Percentiles rank a stretch among this genome's conserved stretches.
phyloP scores from a whole-genome alignment of 148 eudicot species.

The Talinum fruticosum region DNA sequence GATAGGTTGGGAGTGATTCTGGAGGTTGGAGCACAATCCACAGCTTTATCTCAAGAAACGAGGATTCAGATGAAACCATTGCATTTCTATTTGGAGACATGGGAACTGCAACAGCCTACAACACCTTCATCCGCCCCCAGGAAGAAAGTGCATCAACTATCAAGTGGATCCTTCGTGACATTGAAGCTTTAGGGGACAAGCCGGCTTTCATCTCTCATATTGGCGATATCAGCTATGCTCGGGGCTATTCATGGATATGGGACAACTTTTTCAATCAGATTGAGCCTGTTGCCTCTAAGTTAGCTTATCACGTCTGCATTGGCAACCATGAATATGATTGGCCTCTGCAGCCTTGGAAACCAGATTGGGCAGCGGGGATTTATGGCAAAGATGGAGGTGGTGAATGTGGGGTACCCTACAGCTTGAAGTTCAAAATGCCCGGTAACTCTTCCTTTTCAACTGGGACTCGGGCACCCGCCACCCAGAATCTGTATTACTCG shows the following conservation, averaged over 20 bases:
- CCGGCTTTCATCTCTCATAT: slow-evolving; percentile 92
- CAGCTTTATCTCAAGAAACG: slow-evolving; percentile 71
- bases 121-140: slow-evolving; percentile 70
- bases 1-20: slow-evolving; percentile 87
- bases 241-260: slow-evolving; percentile 95
- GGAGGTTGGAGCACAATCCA: slow-evolving; percentile 79
- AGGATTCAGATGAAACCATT: slow-evolving; percentile 62
- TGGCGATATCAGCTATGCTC: slow-evolving; percentile 91
- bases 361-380: slow-evolving; percentile 64
- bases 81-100: slow-evolving; percentile 95
- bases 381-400: slow-evolving; percentile 91
- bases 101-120: slow-evolving; percentile 91
- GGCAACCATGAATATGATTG: slow-evolving; percentile 98
- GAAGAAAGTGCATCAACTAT: slow-evolving; percentile 76
- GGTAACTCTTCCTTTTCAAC: slow-evolving; percentile 84
- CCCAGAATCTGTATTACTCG: slow-evolving; percentile 83
- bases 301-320: slow-evolving; percentile 88
- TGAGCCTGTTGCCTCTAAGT: slow-evolving; percentile 71
- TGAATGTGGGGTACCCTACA: slow-evolving; percentile 98
- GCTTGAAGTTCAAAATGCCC: slow-evolving; percentile 88
- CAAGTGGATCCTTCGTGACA: slow-evolving; percentile 89
- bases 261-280: slow-evolving; percentile 86
- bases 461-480: slow-evolving; percentile 72
- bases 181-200: slow-evolving; percentile 73
- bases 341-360: slow-evolving; percentile 93